Evolutionary conservation across 2,329 filamentous ascomycete species (phyloP).

Genomic region (Periglandula ipomoeae): DNA sequence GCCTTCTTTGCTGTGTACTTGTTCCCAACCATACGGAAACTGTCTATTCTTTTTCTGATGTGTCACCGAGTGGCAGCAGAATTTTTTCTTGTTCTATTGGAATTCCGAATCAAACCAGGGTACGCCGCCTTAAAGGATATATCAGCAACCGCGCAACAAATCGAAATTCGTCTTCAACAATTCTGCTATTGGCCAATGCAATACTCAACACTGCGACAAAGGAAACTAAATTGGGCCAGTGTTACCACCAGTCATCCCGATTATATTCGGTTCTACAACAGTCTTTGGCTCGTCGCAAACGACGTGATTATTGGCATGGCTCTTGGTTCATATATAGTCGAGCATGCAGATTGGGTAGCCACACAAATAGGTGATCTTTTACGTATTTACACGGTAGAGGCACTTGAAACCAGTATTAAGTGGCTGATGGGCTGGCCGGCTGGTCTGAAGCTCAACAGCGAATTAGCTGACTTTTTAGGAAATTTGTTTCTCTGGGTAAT

Average conservation of each 20-base stretch:
- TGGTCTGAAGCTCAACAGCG: slow-evolving; percentile 88
- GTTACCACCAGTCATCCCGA: slow-evolving; percentile 92
- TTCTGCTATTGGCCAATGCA: slow-evolving; percentile 99
- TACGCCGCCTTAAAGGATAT: slow-evolving; percentile 87
- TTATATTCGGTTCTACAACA: slow-evolving; percentile 99
- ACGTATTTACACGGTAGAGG: slow-evolving; percentile 76
- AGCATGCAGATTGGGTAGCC: slow-evolving; percentile 81
- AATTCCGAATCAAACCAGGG: slow-evolving; percentile 73
- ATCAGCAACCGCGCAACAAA: slow-evolving; percentile 91
- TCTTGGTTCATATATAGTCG: slow-evolving; percentile 91
- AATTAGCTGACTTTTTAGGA: slow-evolving; percentile 86
- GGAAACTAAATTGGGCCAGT: slow-evolving; percentile 90
- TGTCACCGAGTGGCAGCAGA: slow-evolving; percentile 76
- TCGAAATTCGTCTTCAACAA: slow-evolving; percentile 93
- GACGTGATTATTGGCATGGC: slow-evolving; percentile 98
- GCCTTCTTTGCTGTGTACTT: slow-evolving; percentile 65
- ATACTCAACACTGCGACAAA: slow-evolving; percentile 80
- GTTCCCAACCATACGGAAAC: slow-evolving; percentile 63
- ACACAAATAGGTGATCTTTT: slow-evolving; percentile 68
- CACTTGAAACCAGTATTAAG: slow-evolving; percentile 76
- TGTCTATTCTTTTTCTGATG: slow-evolving; percentile 72
- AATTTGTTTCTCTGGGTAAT: slow-evolving; percentile 98
- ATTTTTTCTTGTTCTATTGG: slow-evolving; percentile 65
- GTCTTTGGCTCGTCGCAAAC: slow-evolving; percentile 94
- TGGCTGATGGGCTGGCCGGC: slow-evolving; percentile 97